Conservation (phyloP, 2,329 filamentous ascomycete genomes). For the Cladosporium halotolerans region DNA sequence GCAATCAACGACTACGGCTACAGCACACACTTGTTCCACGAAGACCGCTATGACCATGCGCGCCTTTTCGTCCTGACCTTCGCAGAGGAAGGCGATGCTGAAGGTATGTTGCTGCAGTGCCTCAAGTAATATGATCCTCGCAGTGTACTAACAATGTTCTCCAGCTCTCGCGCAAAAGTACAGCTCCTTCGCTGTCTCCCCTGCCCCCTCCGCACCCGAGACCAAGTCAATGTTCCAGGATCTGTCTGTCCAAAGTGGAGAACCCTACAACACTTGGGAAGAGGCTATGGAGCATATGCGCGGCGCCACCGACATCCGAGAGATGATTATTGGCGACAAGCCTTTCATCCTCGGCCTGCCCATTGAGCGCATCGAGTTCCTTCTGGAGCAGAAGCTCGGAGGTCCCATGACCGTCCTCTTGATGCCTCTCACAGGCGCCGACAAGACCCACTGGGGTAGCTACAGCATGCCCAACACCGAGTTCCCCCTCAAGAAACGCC, state of each 20-base stretch:
- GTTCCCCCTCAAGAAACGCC: slow-evolving; percentile 22
- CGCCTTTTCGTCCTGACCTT: slow-evolving; percentile 21
- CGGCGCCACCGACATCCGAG: not conserved
- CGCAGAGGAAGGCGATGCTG: slow-evolving; percentile 19
- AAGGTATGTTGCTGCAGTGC: slow-evolving; percentile 1
- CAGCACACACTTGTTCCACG: slow-evolving; percentile 35
- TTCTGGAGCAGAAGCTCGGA: not conserved
- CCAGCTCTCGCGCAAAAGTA: not conserved
- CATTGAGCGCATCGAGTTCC: slow-evolving; percentile 14
- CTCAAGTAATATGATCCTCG: not conserved
- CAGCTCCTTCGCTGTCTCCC: slow-evolving; percentile 22
- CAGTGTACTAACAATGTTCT: not conserved
- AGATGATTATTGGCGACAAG: slow-evolving; percentile 12
- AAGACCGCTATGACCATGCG: slow-evolving; percentile 15
- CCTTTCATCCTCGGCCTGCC: slow-evolving; percentile 17
- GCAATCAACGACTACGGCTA: slow-evolving; percentile 43
- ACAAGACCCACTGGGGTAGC: slow-evolving; percentile 24
- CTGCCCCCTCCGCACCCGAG: slow-evolving; percentile 19
- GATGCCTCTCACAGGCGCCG: slow-evolving; percentile 14
- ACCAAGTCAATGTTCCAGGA: slow-evolving; percentile 26
- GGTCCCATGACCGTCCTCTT: slow-evolving; percentile 21
- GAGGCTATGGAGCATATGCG: not conserved
- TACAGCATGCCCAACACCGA: slow-evolving; percentile 24
- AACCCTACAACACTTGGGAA: slow-evolving; percentile 7
- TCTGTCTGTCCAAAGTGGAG: slow-evolving; percentile 23